Percentiles rank a stretch among this genome's conserved stretches.
These are phyloP conservation scores for Cyclostephanos invisitatus DNA, from an alignment of 108 stramenopile species.

Conservation along the genomic window DNA sequence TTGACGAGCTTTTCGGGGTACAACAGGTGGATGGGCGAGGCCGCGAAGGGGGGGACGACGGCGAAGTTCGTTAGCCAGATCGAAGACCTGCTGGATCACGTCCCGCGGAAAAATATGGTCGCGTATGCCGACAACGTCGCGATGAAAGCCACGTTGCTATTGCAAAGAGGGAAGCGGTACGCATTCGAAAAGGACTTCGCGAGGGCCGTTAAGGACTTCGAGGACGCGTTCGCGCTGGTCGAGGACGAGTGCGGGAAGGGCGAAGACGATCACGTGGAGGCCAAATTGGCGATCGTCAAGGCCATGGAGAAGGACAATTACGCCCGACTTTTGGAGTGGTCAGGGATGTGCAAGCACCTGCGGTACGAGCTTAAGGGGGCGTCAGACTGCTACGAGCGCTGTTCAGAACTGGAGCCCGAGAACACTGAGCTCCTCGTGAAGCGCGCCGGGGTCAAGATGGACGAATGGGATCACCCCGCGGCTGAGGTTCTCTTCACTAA, in stretches of 20 bases:
- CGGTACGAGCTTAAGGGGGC: slow-evolving; percentile 85
- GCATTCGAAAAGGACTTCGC: slow-evolving; percentile 73
- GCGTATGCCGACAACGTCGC: slow-evolving; percentile 43
- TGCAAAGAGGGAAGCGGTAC: slow-evolving; percentile 76
- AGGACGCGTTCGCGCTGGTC: slow-evolving; percentile 60
- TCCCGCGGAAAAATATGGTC: slow-evolving; percentile 24
- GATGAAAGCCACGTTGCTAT: slow-evolving; percentile 53
- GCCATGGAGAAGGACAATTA: slow-evolving; percentile 73
- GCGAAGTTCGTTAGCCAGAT: slow-evolving; percentile 50
- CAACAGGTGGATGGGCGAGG: slow-evolving; percentile 85
- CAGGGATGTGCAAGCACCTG: slow-evolving; percentile 88
- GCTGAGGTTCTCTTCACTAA: slow-evolving; percentile 75
- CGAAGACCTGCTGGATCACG: slow-evolving; percentile 39
- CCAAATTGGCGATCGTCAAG: slow-evolving; percentile 24
- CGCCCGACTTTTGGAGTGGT: slow-evolving; percentile 83
- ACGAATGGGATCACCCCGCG: slow-evolving; percentile 63
- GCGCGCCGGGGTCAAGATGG: slow-evolving; percentile 90
- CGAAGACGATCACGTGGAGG: slow-evolving; percentile 28
- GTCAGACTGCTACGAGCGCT: slow-evolving; percentile 67
- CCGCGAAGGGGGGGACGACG: slow-evolving; percentile 63
- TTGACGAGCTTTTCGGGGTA: slow-evolving; percentile 83
- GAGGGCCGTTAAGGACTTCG: slow-evolving; percentile 64
- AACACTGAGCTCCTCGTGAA: slow-evolving; percentile 87
- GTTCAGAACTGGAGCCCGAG: slow-evolving; percentile 75
- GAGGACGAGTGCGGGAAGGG: slow-evolving; percentile 44